Percentiles rank a stretch among this genome's conserved stretches.
Evolutionary conservation across 2,329 filamentous ascomycete species (phyloP).

Genomic region (Ophiognomonia clavigignenti-juglandacearum): DNA sequence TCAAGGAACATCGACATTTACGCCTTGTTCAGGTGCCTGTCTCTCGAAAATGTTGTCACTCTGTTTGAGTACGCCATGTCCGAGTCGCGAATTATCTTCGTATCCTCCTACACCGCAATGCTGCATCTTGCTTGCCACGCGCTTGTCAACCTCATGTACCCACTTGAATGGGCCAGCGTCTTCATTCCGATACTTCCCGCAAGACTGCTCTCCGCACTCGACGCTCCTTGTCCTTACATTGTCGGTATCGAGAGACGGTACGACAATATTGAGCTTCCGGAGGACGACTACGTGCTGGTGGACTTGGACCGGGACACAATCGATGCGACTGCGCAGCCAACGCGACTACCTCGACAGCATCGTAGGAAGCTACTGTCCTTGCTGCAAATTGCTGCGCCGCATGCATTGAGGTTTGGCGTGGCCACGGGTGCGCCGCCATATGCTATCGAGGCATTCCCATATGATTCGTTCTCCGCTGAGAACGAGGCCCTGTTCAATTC

Average conservation of each 20-base stretch:
- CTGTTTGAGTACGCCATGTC: conserved; percentile 90
- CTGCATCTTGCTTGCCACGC: conserved; percentile 87
- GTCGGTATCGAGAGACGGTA: conserved; percentile 93
- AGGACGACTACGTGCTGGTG: conserved; percentile 92
- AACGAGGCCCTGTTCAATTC: conserved; percentile 75
- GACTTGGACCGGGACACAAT: conserved; percentile 90
- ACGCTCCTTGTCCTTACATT: conserved; percentile 95
- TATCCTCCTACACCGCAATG: conserved; percentile 96
- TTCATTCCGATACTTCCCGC: conserved; percentile 90
- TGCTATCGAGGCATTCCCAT: conserved; percentile 86
- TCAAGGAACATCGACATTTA: conserved; percentile 90
- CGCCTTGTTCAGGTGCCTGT: conserved; percentile 83
- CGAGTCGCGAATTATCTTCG: conserved; percentile 91
- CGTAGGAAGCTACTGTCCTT: conserved; percentile 84
- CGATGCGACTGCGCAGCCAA: conserved; percentile 75
- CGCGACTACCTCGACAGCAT: conserved; percentile 78
- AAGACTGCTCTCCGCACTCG: conserved; percentile 80
- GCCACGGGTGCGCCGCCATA: conserved; percentile 86
- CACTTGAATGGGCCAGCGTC: conserved; percentile 87
- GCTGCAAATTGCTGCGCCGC: conserved; percentile 83
- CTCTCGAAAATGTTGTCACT: conserved; percentile 85
- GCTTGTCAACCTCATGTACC: conserved; percentile 81
- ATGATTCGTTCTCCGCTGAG: conserved; percentile 85
- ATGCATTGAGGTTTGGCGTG: conserved; percentile 82
- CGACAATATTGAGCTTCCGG: conserved; percentile 77